phyloP scores from a whole-genome alignment of 2,329 filamentous ascomycete genomes.

The Aspergillus ibericus region DNA sequence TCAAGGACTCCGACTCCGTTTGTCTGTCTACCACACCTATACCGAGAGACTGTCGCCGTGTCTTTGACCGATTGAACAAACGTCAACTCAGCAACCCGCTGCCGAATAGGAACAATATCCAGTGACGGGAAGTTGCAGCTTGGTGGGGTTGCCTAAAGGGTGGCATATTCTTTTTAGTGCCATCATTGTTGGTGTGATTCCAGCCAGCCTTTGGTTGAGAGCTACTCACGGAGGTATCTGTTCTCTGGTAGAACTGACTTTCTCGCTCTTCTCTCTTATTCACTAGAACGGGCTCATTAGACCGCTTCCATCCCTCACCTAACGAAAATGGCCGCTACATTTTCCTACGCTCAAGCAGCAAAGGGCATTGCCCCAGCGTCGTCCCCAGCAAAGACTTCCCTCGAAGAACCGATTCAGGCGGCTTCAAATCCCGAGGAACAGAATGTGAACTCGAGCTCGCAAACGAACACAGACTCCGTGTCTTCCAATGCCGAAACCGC shows the following conservation, averaged over 20 bases:
- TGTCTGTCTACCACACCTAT: conserved; percentile 2
- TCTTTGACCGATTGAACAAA: conserved; percentile 8
- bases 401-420: conserved; percentile 29
- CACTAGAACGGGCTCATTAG: conserved; percentile 22
- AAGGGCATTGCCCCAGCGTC: conserved; percentile 66
- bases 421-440: conserved; percentile 33
- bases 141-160: conserved; percentile 32
- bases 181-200: conserved; percentile 28
- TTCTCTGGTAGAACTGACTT: conserved; percentile 29
- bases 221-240: conserved; percentile 22
- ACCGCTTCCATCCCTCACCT: conserved; percentile 11
- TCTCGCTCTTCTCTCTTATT: conserved; percentile 6
- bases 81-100: conserved; percentile 9
- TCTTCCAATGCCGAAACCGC: conserved; percentile 50
- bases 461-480: conserved; percentile 32
- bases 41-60: conserved; percentile 9
- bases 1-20: conserved; percentile 4
- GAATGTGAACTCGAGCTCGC: conserved; percentile 27
- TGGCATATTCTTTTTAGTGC: conserved; percentile 26
- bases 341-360: conserved; percentile 95
- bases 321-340: conserved; percentile 54
- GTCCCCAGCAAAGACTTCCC: conserved; percentile 43
- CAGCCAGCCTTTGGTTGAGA: conserved; percentile 22
- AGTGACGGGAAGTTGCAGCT: conserved; percentile 27
- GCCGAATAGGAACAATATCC: conserved; percentile 22